These are phyloP conservation scores for Populus simonii DNA, from an alignment of 345 rosid genomes.

Conservation along the genomic window DNA sequence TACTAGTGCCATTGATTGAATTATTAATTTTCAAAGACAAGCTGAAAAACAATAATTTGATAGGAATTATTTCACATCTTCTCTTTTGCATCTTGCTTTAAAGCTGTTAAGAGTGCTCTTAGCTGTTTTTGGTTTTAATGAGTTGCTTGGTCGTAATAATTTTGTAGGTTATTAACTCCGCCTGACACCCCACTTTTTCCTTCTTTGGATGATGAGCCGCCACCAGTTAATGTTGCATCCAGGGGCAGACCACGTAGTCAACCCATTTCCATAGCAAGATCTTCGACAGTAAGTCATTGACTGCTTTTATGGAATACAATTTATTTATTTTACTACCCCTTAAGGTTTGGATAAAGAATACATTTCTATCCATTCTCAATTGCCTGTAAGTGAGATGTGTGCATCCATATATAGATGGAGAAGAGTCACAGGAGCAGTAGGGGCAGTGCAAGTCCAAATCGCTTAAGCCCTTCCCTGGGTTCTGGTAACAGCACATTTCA, in stretches of 20 bases:
- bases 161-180: conserved; percentile 90
- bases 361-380: not conserved
- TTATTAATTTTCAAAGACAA: not conserved
- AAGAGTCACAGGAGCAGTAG: conserved; percentile 84
- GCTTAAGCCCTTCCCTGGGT: conserved; percentile 85
- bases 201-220: conserved; percentile 82
- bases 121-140: conserved; percentile 27
- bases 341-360: not conserved
- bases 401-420: conserved; percentile 63
- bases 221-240: conserved; percentile 43
- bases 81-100: not conserved
- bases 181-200: conserved; percentile 97
- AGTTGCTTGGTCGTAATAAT: conserved; percentile 29
- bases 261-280: conserved; percentile 83
- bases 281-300: conserved; percentile 68
- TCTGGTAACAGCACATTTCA: conserved; percentile 58
- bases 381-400: conserved; percentile 4
- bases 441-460: conserved; percentile 97
- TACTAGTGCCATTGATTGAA: not conserved
- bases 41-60: not conserved
- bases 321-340: not conserved
- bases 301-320: conserved; percentile 15
- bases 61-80: not conserved
- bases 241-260: conserved; percentile 93
- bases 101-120: not conserved